Evolutionary conservation across 2,329 filamentous ascomycete genomes (phyloP).

Genomic region (Rutstroemia sp.): DNA sequence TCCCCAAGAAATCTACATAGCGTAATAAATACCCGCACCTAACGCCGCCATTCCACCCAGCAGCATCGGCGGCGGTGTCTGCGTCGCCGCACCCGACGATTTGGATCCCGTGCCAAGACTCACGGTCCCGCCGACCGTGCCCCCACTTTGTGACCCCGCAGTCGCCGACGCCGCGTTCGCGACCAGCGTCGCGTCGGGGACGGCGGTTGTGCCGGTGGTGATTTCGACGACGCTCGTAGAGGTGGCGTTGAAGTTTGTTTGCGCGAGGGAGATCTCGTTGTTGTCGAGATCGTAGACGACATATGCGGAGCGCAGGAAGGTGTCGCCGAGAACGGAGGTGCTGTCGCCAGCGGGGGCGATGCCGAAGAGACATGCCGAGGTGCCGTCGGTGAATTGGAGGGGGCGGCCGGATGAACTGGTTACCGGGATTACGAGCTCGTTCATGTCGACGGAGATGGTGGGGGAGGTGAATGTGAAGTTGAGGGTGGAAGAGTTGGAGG

Average conservation of each 20-base stretch:
- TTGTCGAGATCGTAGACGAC: conserved; percentile 69
- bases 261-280: conserved; percentile 63
- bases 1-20: background rate
- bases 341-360: conserved; percentile 50
- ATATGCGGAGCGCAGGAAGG: conserved; percentile 68
- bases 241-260: conserved; percentile 55
- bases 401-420: conserved; percentile 37
- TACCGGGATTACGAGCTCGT: conserved; percentile 51
- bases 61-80: conserved; percentile 12
- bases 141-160: conserved; percentile 14
- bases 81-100: conserved; percentile 10
- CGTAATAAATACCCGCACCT: conserved; percentile 21
- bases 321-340: conserved; percentile 62
- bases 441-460: conserved; percentile 47
- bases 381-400: conserved; percentile 46
- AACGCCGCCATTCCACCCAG: conserved; percentile 20
- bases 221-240: conserved; percentile 48
- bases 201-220: conserved; percentile 36
- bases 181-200: conserved; percentile 49
- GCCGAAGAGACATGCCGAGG: conserved; percentile 57
- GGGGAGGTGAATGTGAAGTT: conserved; percentile 49
- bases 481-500: conserved; percentile 35
- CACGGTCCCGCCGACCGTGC: conserved; percentile 11
- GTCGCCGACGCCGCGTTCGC: conserved; percentile 43
- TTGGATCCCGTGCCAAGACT: conserved; percentile 13